A percentile compares a stretch with the other conserved stretches of the same genome.
Evolutionary conservation across 805 yeast species (phyloP).

Genomic region (Nakazawaea molendinolei): DNA sequence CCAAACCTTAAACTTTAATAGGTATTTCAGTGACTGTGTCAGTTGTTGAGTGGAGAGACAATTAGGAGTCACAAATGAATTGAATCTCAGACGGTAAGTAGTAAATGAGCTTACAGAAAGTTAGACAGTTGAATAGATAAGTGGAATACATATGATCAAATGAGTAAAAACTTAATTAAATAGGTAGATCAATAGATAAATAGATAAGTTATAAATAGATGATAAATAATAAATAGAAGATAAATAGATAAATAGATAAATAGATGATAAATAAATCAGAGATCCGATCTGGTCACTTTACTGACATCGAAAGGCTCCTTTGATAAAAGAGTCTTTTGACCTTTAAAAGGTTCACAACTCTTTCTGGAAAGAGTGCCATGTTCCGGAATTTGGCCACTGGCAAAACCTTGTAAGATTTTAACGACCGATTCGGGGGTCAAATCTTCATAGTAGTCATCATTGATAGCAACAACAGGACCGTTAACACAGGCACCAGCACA

Average conservation of each 20-base stretch:
- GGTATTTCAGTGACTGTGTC: too few species aligned
- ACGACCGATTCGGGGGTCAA: conserved; percentile 62
- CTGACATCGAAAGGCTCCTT: conserved; percentile 65
- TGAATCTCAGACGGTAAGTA: not conserved
- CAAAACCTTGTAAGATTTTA: conserved; percentile 53
- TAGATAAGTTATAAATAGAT: conserved; percentile 1
- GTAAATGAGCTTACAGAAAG: conserved; percentile 1
- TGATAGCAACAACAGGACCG: conserved; percentile 82
- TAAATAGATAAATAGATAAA: conserved; percentile 5
- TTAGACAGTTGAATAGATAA: conserved; percentile 1
- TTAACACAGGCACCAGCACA: conserved; percentile 90
- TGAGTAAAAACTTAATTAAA: not conserved
- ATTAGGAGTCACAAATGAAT: not conserved
- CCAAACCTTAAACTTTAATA: too few species aligned
- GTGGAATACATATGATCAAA: not conserved
- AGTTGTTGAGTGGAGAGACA: too few species aligned
- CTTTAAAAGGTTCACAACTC: conserved; percentile 72
- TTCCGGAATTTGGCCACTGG: conserved; percentile 51
- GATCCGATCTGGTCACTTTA: conserved; percentile 65
- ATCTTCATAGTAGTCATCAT: conserved; percentile 81
- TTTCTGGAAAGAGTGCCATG: conserved; percentile 72
- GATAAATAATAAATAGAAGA: conserved; percentile 1
- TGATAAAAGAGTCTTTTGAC: conserved; percentile 53
- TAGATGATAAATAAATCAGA: conserved; percentile 25
- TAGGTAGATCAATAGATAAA: not conserved